These are phyloP conservation scores for Pseudogymnoascus destructans DNA, from an alignment of 2,329 filamentous ascomycete species.

Conservation along the genomic window DNA sequence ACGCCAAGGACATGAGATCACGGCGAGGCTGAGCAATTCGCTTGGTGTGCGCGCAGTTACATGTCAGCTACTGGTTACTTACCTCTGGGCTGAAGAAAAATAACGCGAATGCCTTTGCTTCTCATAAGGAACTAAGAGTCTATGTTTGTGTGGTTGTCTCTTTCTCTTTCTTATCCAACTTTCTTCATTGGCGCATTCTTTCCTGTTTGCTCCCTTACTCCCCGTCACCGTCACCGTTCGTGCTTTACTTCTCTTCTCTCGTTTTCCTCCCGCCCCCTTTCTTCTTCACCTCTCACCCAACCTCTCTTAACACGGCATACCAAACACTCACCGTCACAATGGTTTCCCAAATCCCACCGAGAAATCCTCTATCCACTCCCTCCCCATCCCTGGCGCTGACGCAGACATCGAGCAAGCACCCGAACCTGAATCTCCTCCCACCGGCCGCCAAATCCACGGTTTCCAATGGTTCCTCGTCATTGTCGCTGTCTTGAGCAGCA, in stretches of 20 bases:
- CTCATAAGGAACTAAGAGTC: not conserved
- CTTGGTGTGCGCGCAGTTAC: not conserved
- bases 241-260: not conserved
- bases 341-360: not conserved
- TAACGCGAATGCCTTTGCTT: not conserved
- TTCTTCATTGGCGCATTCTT: not conserved
- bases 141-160: not conserved
- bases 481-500: constrained; percentile 30
- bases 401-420: not conserved
- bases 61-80: not conserved
- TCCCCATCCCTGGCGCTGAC: not conserved
- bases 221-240: not conserved
- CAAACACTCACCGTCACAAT: not conserved
- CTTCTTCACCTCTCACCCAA: not conserved
- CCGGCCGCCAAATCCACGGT: not conserved
- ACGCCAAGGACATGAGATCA: not conserved
- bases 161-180: not conserved
- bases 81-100: not conserved
- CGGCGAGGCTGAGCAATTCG: not conserved
- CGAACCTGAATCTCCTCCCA: not conserved
- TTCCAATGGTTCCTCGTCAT: constrained; percentile 38
- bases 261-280: not conserved
- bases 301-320: not conserved
- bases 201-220: not conserved
- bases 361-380: not conserved